Evolutionary conservation across 768 basidiomycete species (phyloP), one percentile per base, ranked within the genome.

Genomic region (Xerocomellus dryophilus): DNA sequence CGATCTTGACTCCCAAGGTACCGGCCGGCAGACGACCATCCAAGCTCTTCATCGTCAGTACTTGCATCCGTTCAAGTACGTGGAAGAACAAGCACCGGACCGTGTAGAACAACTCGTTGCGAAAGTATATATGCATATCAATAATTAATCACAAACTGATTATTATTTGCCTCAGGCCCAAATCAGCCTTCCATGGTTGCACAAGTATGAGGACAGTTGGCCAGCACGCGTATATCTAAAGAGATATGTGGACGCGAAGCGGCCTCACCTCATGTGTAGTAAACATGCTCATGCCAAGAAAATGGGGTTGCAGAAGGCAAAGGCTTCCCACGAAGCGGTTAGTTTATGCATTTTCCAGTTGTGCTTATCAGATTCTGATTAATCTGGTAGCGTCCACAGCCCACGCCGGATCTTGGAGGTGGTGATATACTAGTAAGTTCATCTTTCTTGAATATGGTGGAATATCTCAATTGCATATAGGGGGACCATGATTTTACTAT

Each of bases 181-280:
- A 7, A n/a, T 10, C 38, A 31, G 8, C 2, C 58, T 60, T 25
- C 56, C 64, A 2, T 66, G 64, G 64, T 15, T 65, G 45, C n/a
- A 20, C 10, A 51, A 52, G 23, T 66, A 66, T 7, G 55, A 65
- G 15, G 53, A 53, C 23, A 6, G 32, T 14, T 65, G 64, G 64
- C 61, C 56, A 2, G 64, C 61, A 6, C 56, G 54, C 15, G 34
- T 65, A 4, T 64, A 65, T 29, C 41, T 63, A 0, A 61, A 64
- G 38, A 52, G 61, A 61, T 66, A 57, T 10, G 47, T 66, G 8
- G 53, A 57, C 6, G 2, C 1, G 0, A 57, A 23, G n/a, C 48
- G 53, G 4, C 55, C 53, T 5, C 53, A 65, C 21, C 31, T 53
- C 15, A 18, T 6, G 40, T 2, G 18, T 18, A 7, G 32, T 7